phyloP scores from a whole-genome alignment of 1,284 basidiomycete genomes.

The Pascua sp. region DNA sequence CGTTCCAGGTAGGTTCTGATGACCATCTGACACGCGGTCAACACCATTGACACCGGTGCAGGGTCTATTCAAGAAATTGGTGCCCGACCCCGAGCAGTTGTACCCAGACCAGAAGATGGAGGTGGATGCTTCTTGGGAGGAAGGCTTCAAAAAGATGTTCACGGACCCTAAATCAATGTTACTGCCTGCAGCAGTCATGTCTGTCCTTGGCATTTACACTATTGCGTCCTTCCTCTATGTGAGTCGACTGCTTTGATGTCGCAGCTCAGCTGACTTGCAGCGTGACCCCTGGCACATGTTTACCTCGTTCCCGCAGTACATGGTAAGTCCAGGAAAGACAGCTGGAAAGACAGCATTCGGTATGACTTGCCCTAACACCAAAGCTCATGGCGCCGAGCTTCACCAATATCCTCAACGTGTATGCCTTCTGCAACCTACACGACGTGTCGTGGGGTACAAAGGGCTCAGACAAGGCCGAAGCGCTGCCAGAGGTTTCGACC shows the following conservation, averaged over 20 bases:
- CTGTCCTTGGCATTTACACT: too few relatives aligned
- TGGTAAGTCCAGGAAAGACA: conserved; percentile 50
- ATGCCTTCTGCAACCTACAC: conserved; percentile 79
- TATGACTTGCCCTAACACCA: conserved; percentile 16
- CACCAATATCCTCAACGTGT: conserved; percentile 12
- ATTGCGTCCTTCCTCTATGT: neutral
- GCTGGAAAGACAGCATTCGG: conserved; percentile 69
- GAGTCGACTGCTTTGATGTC: conserved; percentile 62
- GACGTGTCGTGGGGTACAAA: conserved; percentile 74
- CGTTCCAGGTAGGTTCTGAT: conserved; percentile 51
- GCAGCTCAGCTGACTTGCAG: conserved; percentile 74
- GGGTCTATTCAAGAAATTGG: too few relatives aligned
- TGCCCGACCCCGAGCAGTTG: too few relatives aligned
- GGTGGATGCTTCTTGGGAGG: too few relatives aligned
- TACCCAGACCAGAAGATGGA: too few relatives aligned
- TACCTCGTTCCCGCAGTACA: conserved; percentile 94
- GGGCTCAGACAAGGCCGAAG: conserved; percentile 68
- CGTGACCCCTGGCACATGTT: conserved; percentile 55
- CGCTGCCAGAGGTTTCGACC: too few relatives aligned
- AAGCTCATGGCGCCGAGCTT: conserved; percentile 1
- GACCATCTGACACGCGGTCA: neutral
- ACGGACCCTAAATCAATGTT: too few relatives aligned
- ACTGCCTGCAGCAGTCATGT: too few relatives aligned
- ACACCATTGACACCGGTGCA: too few relatives aligned
- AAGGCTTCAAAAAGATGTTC: too few relatives aligned